A percentile compares a stretch with the other conserved stretches of the same genome.
Conservation (phyloP, 129 eudicot genomes). For the Flaveria linearis region DNA sequence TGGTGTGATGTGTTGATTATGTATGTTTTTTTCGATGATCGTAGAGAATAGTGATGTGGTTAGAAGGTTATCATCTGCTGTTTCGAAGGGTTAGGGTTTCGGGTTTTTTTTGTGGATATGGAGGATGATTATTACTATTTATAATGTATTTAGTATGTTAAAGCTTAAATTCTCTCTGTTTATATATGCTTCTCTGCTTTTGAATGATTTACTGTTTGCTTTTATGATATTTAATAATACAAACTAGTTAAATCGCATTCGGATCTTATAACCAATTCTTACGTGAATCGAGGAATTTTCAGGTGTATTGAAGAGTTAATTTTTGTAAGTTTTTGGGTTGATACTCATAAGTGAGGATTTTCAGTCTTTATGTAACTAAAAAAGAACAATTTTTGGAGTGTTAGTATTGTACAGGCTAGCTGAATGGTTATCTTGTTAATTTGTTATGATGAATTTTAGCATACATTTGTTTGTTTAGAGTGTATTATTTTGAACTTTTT, state of each 20-base stretch:
- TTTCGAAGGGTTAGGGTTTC: constrained; percentile 34
- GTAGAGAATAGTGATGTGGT: background rate
- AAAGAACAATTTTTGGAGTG: background rate
- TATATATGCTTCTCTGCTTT: background rate
- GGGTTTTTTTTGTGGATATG: background rate
- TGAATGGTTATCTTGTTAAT: background rate
- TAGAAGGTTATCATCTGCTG: background rate
- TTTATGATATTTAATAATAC: background rate
- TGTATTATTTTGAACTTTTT: background rate
- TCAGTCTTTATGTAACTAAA: background rate
- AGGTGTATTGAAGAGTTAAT: background rate
- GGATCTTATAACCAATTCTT: background rate
- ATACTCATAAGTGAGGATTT: background rate
- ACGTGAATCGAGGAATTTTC: constrained; percentile 6
- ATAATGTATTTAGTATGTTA: background rate
- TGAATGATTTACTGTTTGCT: background rate
- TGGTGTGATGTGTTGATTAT: background rate
- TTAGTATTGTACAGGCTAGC: background rate
- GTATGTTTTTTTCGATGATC: constrained; percentile 10
- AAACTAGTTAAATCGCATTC: background rate
- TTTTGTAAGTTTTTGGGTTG: background rate
- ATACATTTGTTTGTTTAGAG: background rate
- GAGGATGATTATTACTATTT: constrained; percentile 6
- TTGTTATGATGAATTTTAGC: background rate
- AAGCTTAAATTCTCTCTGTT: background rate